A percentile compares a stretch with the other conserved stretches of the same genome.
phyloP scores from a whole-genome alignment of 2,329 filamentous ascomycete species.

The Alternaria sp. region DNA sequence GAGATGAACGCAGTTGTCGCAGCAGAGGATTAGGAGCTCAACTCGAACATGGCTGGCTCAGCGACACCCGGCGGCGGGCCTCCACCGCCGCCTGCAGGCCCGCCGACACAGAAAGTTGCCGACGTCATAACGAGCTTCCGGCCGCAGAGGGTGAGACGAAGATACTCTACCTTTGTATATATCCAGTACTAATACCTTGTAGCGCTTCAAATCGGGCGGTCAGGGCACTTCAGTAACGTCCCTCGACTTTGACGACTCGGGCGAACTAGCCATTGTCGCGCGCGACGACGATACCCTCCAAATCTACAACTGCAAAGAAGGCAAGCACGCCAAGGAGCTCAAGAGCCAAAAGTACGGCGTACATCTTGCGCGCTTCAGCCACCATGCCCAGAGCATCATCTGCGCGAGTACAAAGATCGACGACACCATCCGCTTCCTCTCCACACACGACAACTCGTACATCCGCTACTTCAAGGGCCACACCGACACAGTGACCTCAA shows the following conservation, averaged over 20 bases:
- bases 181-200: constrained; percentile 12
- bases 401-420: constrained; percentile 97
- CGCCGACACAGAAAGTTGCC: constrained; percentile 65
- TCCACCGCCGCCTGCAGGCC: constrained; percentile 41
- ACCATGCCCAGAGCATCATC: constrained; percentile 87
- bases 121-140: constrained; percentile 80
- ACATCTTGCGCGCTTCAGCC: constrained; percentile 92
- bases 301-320: constrained; percentile 91
- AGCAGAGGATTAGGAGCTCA: constrained; percentile 7
- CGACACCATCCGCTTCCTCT: constrained; percentile 84
- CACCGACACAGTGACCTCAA: constrained; percentile 79
- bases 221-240: constrained; percentile 75
- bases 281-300: constrained; percentile 95
- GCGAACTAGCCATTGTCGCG: constrained; percentile 88
- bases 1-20: constrained; percentile 8
- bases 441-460: constrained; percentile 93
- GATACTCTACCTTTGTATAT: neutral
- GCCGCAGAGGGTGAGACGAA: constrained; percentile 72
- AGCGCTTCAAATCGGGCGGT: constrained; percentile 55
- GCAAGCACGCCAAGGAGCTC: constrained; percentile 84
- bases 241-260: constrained; percentile 94
- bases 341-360: constrained; percentile 97
- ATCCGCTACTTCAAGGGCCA: constrained; percentile 96
- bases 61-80: constrained; percentile 36
- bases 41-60: constrained; percentile 41